Conservation (phyloP, 441 rosid genomes). For the Populus hybrid region DNA sequence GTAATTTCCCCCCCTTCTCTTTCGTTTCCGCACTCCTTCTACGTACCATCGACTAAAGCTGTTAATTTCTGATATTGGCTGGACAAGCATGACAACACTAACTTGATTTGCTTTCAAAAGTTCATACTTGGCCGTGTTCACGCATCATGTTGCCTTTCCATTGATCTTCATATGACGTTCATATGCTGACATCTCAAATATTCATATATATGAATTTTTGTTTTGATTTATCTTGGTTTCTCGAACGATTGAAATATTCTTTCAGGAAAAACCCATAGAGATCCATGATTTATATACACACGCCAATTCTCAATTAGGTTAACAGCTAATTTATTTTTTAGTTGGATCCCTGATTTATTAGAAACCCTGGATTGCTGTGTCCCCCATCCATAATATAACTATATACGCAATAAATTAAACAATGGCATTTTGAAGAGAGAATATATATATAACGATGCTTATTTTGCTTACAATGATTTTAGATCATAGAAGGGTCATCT, state of each 20-base stretch:
- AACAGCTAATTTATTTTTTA: too few relatives aligned
- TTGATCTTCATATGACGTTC: background rate
- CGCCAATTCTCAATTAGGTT: background rate
- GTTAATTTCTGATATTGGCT: background rate
- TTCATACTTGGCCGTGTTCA: background rate
- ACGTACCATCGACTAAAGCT: background rate
- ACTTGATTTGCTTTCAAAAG: background rate
- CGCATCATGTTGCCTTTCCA: background rate
- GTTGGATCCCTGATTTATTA: too few relatives aligned
- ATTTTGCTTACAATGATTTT: background rate
- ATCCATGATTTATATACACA: too few relatives aligned
- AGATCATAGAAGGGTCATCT: background rate
- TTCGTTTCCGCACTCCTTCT: background rate
- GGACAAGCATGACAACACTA: background rate
- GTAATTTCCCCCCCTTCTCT: constrained; percentile 11
- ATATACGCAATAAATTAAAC: background rate
- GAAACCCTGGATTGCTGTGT: background rate
- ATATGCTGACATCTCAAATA: background rate
- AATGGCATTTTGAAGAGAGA: background rate
- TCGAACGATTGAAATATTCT: background rate
- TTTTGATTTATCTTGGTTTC: background rate
- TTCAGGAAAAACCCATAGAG: background rate
- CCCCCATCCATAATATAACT: background rate
- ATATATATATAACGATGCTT: too few relatives aligned
- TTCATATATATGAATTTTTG: background rate